phyloP scores from a whole-genome alignment of 2,329 filamentous ascomycete genomes.

The Colletotrichum sp. region DNA sequence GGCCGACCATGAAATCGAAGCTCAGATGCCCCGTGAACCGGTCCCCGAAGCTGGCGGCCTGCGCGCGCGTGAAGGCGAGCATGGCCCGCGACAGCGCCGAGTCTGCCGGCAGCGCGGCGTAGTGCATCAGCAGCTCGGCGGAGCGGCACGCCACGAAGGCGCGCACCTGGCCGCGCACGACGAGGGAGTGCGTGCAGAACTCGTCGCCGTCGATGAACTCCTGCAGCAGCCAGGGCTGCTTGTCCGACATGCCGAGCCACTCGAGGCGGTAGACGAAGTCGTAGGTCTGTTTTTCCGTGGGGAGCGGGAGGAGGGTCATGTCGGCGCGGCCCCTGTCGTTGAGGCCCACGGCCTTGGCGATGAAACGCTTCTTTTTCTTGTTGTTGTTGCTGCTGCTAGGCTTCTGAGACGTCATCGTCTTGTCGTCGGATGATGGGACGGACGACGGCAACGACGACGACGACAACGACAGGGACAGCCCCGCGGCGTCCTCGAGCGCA shows the following conservation, averaged over 20 bases:
- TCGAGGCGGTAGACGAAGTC: slow-evolving; percentile 56
- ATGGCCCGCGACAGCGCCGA: slow-evolving; percentile 63
- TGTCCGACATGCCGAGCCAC: slow-evolving; percentile 49
- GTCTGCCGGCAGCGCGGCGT: slow-evolving; percentile 59
- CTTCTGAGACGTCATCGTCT: not conserved
- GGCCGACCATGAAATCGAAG: slow-evolving; percentile 71
- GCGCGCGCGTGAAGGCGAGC: slow-evolving; percentile 65
- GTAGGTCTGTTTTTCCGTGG: slow-evolving; percentile 55
- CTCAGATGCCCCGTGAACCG: slow-evolving; percentile 71
- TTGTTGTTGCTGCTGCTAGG: not conserved
- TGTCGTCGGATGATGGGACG: not conserved
- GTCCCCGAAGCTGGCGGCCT: slow-evolving; percentile 54
- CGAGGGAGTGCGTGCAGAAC: slow-evolving; percentile 73
- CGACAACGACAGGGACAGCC: not conserved
- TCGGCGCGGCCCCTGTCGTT: slow-evolving; percentile 63
- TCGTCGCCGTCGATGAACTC: slow-evolving; percentile 67
- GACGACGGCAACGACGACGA: not conserved
- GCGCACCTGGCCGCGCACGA: slow-evolving; percentile 67
- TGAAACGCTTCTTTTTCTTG: slow-evolving; percentile 48
- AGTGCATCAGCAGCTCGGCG: slow-evolving; percentile 68
- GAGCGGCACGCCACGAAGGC: slow-evolving; percentile 72
- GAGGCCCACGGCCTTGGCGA: slow-evolving; percentile 69
- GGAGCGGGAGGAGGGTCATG: slow-evolving; percentile 68
- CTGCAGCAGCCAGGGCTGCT: slow-evolving; percentile 69
- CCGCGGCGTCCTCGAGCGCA: slow-evolving; percentile 46